phyloP scores from a whole-genome alignment of 345 rosid genomes.

The Carallia pectinifolia region DNA sequence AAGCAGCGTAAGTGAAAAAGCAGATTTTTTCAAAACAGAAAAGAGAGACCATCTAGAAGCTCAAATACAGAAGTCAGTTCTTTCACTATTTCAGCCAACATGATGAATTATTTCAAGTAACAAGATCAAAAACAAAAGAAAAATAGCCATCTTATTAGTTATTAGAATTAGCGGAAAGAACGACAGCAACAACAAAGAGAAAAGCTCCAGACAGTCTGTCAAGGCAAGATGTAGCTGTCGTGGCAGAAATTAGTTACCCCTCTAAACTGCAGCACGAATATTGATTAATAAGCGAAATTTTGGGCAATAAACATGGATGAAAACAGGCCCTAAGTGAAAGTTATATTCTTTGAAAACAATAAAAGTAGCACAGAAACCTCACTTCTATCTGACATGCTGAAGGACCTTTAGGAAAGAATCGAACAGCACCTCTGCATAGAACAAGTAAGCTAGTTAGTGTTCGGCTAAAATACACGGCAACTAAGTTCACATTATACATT shows the following conservation, averaged over 20 bases:
- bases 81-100: too few species aligned
- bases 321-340: background rate
- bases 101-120: too few species aligned
- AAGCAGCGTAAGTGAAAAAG: background rate
- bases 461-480: conserved; percentile 8
- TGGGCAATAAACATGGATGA: background rate
- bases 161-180: too few species aligned
- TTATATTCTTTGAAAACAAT: background rate
- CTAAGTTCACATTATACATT: background rate
- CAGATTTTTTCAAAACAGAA: background rate
- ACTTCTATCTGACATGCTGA: conserved; percentile 75
- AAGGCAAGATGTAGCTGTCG: background rate
- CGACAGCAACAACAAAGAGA: background rate
- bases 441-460: conserved; percentile 17
- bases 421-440: conserved; percentile 68
- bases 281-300: background rate
- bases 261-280: too few species aligned
- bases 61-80: too few species aligned
- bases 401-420: conserved; percentile 79
- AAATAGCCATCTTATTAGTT: too few species aligned
- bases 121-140: too few species aligned
- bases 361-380: conserved; percentile 22
- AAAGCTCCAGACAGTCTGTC: background rate
- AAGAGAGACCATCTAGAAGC: background rate
- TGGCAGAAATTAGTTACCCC: too few species aligned